These are phyloP conservation scores for Pseudodiploospora longispora DNA, from an alignment of 2,329 filamentous ascomycete species.

Conservation along the genomic window DNA sequence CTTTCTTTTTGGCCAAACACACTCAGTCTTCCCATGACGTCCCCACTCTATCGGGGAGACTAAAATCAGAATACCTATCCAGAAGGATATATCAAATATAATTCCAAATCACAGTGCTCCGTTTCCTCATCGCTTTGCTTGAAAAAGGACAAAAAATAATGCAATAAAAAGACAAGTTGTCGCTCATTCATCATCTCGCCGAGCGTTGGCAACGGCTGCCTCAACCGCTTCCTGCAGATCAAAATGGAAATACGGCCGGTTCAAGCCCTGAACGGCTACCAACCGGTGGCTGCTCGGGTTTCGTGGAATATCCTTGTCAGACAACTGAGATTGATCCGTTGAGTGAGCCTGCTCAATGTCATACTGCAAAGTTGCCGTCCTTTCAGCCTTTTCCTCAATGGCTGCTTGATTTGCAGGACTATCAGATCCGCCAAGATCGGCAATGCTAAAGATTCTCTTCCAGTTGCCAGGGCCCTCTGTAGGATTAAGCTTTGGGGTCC, in stretches of 20 bases:
- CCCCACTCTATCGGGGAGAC: too few species aligned
- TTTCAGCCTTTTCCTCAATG: constrained; percentile 47
- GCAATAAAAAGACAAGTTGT: background rate
- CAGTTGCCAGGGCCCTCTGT: constrained; percentile 20
- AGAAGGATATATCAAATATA: too few species aligned
- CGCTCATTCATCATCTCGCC: constrained; percentile 10
- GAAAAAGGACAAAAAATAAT: background rate
- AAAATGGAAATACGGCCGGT: constrained; percentile 45
- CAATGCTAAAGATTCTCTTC: constrained; percentile 88
- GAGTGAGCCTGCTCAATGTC: constrained; percentile 22
- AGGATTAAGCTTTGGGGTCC: constrained; percentile 19
- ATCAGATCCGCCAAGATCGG: constrained; percentile 67
- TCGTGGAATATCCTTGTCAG: constrained; percentile 20
- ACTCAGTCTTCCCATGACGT: too few species aligned
- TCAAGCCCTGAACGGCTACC: constrained; percentile 35
- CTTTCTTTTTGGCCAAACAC: too few species aligned
- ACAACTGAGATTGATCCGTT: constrained; percentile 13
- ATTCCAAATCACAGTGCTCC: too few species aligned
- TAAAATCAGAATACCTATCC: too few species aligned
- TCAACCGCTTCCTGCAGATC: constrained; percentile 42
- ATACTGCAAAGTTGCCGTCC: constrained; percentile 10
- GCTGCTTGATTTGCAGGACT: constrained; percentile 52
- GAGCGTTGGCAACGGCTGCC: constrained; percentile 30
- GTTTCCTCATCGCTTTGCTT: too few species aligned
- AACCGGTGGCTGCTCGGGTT: constrained; percentile 22